Evolutionary conservation across 225 moss, liverwort and hornwort genomes (phyloP).

Genomic region (Lunularia cruciata): DNA sequence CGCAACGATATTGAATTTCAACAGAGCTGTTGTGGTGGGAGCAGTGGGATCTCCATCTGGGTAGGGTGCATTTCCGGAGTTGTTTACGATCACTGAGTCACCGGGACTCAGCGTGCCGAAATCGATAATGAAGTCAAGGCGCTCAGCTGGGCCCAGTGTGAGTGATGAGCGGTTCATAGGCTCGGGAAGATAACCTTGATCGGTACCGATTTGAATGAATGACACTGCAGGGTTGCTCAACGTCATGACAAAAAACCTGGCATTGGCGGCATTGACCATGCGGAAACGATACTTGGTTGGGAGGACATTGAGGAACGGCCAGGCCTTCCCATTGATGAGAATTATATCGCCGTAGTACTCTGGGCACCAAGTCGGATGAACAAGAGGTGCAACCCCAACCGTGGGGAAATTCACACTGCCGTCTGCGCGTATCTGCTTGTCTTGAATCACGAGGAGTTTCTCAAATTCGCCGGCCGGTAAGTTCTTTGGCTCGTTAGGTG

Average conservation of each 20-base stretch:
- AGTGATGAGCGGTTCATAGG: conserved; percentile 23
- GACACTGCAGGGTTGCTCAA: conserved; percentile 33
- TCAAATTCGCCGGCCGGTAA: conserved; percentile 24
- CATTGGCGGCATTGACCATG: conserved; percentile 52
- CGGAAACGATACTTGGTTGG: conserved; percentile 36
- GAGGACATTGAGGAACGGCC: conserved; percentile 49
- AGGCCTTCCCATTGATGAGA: conserved; percentile 56
- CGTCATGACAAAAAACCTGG: conserved; percentile 53
- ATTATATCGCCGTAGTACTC: conserved; percentile 66
- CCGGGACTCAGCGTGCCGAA: conserved; percentile 34
- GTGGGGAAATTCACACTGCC: conserved; percentile 58
- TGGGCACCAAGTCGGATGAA: conserved; percentile 62
- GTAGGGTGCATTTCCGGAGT: conserved; percentile 56
- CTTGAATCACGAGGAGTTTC: conserved; percentile 23
- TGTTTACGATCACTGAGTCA: conserved; percentile 46
- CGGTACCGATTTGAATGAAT: conserved; percentile 60
- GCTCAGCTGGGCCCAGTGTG: conserved; percentile 50
- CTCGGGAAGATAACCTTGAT: conserved; percentile 47
- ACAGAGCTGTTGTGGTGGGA: neutral
- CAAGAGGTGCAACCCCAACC: conserved; percentile 38
- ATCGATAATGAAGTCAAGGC: conserved; percentile 58
- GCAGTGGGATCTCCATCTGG: conserved; percentile 33
- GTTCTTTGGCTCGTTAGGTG: conserved; percentile 5
- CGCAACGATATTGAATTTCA: conserved; percentile 27
- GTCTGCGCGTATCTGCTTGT: conserved; percentile 23